Conservation (phyloP, 352 stramenopile genomes). For the Bremia lactucae region DNA sequence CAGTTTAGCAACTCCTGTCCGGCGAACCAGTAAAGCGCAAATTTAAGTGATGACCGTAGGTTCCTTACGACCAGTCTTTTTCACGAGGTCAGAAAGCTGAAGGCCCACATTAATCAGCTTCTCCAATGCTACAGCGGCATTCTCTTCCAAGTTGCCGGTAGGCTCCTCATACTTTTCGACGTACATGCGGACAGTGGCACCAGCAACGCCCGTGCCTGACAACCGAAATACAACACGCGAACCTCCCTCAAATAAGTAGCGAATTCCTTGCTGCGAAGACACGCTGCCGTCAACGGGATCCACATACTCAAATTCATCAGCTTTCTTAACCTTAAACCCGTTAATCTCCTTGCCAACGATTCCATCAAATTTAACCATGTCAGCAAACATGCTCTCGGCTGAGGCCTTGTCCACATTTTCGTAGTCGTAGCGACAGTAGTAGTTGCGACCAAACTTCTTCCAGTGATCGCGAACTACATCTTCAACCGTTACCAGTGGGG, state of each 20-base stretch:
- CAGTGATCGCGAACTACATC: constrained; percentile 95
- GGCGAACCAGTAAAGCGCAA: too few relatives aligned
- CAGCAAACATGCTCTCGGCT: constrained; percentile 63
- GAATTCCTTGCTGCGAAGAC: constrained; percentile 94
- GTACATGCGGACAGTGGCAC: constrained; percentile 98
- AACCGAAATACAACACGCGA: constrained; percentile 96
- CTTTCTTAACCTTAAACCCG: constrained; percentile 73
- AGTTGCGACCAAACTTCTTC: constrained; percentile 95
- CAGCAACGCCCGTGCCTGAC: constrained; percentile 94
- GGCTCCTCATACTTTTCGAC: constrained; percentile 97
- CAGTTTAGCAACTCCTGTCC: too few relatives aligned
- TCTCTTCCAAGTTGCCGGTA: constrained; percentile 75
- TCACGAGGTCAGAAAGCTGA: constrained; percentile 86
- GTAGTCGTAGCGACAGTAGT: constrained; percentile 99
- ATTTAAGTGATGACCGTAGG: constrained; percentile 98
- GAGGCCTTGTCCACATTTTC: constrained; percentile 92
- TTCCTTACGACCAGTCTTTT: constrained; percentile 87
- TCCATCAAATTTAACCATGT: constrained; percentile 60
- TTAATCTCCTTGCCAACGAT: constrained; percentile 58
- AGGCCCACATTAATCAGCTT: constrained; percentile 89
- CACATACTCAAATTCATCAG: constrained; percentile 97
- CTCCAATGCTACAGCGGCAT: constrained; percentile 67
- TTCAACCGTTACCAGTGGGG: constrained; percentile 90
- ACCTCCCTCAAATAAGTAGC: constrained; percentile 91
- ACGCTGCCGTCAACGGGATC: constrained; percentile 96